Conservation (phyloP, 352 stramenopile species). For the Pythium rishiriense region DNA sequence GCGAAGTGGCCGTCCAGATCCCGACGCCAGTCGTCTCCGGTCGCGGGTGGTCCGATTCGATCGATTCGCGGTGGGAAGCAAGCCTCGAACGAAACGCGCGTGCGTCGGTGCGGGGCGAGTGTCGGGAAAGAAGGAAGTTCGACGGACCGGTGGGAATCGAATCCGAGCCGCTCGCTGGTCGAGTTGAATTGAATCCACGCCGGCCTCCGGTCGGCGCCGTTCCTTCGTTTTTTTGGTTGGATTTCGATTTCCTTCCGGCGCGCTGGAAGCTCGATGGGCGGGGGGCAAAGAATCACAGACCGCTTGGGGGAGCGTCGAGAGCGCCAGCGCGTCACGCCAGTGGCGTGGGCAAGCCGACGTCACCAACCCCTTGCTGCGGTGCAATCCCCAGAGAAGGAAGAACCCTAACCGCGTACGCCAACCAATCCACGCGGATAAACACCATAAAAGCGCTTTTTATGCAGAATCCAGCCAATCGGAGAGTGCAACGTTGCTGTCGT, state of each 20-base stretch:
- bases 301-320: conserved; percentile 2
- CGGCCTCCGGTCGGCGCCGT: too few species aligned
- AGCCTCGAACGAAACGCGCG: neutral
- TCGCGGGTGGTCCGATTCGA: neutral
- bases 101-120: neutral
- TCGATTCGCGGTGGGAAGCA: too few species aligned
- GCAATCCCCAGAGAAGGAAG: conserved; percentile 5
- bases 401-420: conserved; percentile 18
- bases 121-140: neutral
- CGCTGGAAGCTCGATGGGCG: neutral
- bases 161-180: conserved; percentile 8
- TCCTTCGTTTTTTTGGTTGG: conserved; percentile 22
- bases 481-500: conserved; percentile 23
- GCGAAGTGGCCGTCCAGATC: neutral
- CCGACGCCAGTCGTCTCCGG: too few species aligned
- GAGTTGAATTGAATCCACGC: conserved; percentile 7
- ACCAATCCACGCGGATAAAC: conserved; percentile 10
- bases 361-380: conserved; percentile 19
- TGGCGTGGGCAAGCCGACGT: conserved; percentile 16
- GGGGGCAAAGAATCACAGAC: conserved; percentile 4
- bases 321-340: conserved; percentile 27
- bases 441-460: conserved; percentile 21
- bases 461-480: conserved; percentile 14
- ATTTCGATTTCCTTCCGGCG: conserved; percentile 26
- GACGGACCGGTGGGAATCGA: neutral